phyloP scores from a whole-genome alignment of 169 alveolate genomes.

The Plasmodium cynomolgi region DNA sequence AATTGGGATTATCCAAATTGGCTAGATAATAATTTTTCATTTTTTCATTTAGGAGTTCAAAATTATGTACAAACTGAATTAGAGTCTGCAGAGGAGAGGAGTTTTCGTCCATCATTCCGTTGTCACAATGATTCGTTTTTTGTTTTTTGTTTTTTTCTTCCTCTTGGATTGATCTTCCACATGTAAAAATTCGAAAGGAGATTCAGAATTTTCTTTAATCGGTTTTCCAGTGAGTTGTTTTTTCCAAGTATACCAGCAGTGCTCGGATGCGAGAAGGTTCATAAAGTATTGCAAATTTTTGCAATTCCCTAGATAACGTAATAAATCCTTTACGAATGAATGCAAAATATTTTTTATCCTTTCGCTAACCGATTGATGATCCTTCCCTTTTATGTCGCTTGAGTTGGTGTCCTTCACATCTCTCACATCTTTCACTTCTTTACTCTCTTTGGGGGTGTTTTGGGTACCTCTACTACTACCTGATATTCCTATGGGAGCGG shows the following conservation, averaged over 20 bases:
- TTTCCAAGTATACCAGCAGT: constrained; percentile 61
- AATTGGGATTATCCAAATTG: constrained; percentile 15
- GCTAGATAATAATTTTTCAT: constrained; percentile 31
- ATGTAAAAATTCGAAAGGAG: constrained; percentile 8
- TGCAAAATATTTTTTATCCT: constrained; percentile 9
- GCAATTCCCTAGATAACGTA: constrained; percentile 3
- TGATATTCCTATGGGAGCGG: background rate
- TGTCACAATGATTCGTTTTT: background rate
- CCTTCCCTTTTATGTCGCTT: constrained; percentile 1
- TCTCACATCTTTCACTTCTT: no score
- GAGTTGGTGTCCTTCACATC: background rate
- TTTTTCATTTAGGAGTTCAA: constrained; percentile 20
- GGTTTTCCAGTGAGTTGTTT: constrained; percentile 14
- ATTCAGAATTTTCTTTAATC: background rate
- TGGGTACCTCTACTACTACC: background rate
- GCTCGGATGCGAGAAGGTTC: background rate
- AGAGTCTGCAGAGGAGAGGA: constrained; percentile 19
- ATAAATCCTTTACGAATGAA: constrained; percentile 13
- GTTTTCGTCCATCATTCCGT: background rate
- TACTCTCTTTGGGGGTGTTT: background rate
- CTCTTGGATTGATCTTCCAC: background rate
- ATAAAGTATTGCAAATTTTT: background rate
- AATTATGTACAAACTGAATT: constrained; percentile 9
- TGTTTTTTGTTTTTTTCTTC: background rate
- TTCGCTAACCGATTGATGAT: background rate